Evolutionary conservation across 2,329 filamentous ascomycete species (phyloP).

Genomic region (Penicillium hordei): DNA sequence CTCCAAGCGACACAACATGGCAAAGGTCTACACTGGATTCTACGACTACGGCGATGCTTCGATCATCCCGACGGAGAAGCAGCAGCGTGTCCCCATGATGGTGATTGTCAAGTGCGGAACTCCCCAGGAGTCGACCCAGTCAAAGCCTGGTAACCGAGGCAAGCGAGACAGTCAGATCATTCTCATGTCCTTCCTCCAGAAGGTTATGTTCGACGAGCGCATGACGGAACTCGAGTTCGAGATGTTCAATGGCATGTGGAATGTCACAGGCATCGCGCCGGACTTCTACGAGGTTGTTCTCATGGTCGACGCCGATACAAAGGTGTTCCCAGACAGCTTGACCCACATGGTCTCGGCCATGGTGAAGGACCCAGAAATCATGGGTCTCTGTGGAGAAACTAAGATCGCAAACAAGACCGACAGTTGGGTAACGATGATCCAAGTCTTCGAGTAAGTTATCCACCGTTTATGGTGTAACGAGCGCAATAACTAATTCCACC

Average conservation of each 20-base stretch:
- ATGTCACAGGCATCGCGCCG: conserved; percentile 95
- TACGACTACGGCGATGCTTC: conserved; percentile 91
- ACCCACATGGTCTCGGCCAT: conserved; percentile 99
- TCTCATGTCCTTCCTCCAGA: conserved; percentile 98
- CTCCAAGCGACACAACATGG: conserved; percentile 98
- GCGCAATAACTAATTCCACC: conserved; percentile 8
- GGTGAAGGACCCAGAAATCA: conserved; percentile 98
- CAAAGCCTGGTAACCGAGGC: conserved; percentile 94
- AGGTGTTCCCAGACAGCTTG: conserved; percentile 96
- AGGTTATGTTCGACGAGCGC: conserved; percentile 99
- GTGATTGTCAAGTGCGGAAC: conserved; percentile 94
- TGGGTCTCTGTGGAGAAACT: conserved; percentile 97
- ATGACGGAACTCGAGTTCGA: conserved; percentile 99
- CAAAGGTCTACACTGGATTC: conserved; percentile 96
- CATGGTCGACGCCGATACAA: conserved; percentile 99
- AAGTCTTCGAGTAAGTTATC: conserved; percentile 78
- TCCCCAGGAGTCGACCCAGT: conserved; percentile 73
- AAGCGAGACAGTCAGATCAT: conserved; percentile 99
- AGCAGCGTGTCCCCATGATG: conserved; percentile 98
- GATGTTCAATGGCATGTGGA: conserved; percentile 99
- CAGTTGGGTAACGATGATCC: conserved; percentile 95
- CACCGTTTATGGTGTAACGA: not conserved
- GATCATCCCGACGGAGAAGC: conserved; percentile 75
- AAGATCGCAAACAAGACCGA: conserved; percentile 98
- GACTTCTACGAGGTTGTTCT: conserved; percentile 98